A percentile compares a stretch with the other conserved stretches of the same genome.
Conservation (phyloP, 2,329 filamentous ascomycete genomes). For the Pyrenophora teres region DNA sequence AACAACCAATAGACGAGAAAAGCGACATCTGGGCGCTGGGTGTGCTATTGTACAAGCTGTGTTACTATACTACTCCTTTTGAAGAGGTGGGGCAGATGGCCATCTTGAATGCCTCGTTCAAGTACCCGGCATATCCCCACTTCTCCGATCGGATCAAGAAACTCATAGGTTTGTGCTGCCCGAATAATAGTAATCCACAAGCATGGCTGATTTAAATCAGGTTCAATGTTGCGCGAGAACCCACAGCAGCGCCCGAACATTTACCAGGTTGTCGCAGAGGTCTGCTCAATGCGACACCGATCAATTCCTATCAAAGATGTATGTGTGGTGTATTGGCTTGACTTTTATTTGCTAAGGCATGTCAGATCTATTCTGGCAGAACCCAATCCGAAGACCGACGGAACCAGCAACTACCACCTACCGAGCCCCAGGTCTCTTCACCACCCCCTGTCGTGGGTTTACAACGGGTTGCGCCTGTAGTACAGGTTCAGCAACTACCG, state of each 20-base stretch:
- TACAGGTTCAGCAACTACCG: constrained; percentile 74
- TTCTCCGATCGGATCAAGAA: constrained; percentile 91
- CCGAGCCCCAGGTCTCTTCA: constrained; percentile 56
- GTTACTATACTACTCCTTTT: constrained; percentile 98
- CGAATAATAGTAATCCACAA: not conserved
- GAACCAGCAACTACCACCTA: constrained; percentile 63
- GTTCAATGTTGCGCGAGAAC: constrained; percentile 87
- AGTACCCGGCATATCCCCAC: constrained; percentile 82
- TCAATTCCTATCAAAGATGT: constrained; percentile 89
- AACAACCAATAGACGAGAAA: constrained; percentile 96
- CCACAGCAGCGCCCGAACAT: constrained; percentile 84
- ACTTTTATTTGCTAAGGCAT: constrained; percentile 25
- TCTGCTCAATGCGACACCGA: constrained; percentile 85
- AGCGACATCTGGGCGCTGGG: constrained; percentile 98
- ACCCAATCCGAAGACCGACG: constrained; percentile 68
- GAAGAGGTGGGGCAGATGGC: constrained; percentile 97
- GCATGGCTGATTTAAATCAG: constrained; percentile 53
- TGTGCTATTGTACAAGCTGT: constrained; percentile 94
- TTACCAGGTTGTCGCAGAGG: constrained; percentile 87
- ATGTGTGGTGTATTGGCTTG: constrained; percentile 26
- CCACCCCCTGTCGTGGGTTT: constrained; percentile 73
- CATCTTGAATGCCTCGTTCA: constrained; percentile 93
- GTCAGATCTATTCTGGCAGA: constrained; percentile 56
- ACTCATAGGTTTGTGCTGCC: constrained; percentile 73
- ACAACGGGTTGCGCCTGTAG: constrained; percentile 75